A percentile compares a stretch with the other conserved stretches of the same genome.
phyloP scores from a whole-genome alignment of 208 protist species.

The Crithidia brevicula region DNA sequence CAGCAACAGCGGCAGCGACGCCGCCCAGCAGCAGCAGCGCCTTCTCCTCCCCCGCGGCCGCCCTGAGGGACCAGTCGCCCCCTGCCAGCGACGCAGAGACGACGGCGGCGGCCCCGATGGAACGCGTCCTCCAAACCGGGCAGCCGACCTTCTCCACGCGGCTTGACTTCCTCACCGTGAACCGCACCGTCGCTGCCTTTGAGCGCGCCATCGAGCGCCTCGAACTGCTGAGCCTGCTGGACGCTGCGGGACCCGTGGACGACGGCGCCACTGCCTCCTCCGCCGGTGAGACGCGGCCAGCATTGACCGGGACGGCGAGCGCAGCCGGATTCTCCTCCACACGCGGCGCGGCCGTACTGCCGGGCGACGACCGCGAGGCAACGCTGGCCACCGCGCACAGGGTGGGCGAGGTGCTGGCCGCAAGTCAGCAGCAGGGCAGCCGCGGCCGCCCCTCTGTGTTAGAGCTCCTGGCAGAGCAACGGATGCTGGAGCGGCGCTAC shows the following conservation, averaged over 20 bases:
- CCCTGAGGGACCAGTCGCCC: neutral
- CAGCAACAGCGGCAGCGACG: neutral
- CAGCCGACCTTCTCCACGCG: conserved; percentile 51
- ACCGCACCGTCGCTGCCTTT: conserved; percentile 81
- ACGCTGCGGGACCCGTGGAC: conserved; percentile 44
- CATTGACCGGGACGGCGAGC: neutral
- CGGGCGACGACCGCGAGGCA: conserved; percentile 7
- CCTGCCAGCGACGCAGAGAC: conserved; percentile 8
- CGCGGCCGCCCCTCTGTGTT: conserved; percentile 77
- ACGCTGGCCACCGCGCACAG: conserved; percentile 17
- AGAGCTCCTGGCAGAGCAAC: conserved; percentile 79
- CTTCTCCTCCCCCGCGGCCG: neutral
- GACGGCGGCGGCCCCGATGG: conserved; percentile 8
- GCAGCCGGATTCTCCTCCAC: neutral
- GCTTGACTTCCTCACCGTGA: conserved; percentile 67
- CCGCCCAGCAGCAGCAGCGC: too few species aligned
- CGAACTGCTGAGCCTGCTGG: conserved; percentile 82
- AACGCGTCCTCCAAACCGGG: conserved; percentile 39
- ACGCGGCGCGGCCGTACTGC: conserved; percentile 23
- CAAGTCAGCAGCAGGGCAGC: conserved; percentile 33
- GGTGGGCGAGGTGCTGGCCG: conserved; percentile 30
- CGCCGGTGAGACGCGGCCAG: neutral
- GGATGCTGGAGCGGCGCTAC: conserved; percentile 79
- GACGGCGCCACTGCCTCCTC: conserved; percentile 7
- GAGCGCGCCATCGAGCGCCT: conserved; percentile 91